Base-by-base conservation (phyloP, 2,329 filamentous ascomycete species). In the Fusarium algeriense region DNA sequence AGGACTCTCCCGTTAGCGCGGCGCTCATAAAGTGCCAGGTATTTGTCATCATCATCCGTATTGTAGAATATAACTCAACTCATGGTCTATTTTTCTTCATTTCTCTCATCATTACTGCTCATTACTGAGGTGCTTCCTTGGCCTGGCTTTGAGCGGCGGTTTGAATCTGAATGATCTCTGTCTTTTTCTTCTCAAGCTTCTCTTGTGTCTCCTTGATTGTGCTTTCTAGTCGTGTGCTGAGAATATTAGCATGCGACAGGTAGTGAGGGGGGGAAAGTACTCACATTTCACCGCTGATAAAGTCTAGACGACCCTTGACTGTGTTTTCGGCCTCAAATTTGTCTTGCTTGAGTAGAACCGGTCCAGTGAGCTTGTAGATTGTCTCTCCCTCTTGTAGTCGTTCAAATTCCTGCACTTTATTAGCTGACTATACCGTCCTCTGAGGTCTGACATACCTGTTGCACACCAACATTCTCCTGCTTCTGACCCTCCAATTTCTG, bases 361-460 rank as follows among this genome's bases (percentile, higher is more conserved):
- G 96, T 0, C 96, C 96, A 49, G 97, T 90, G 44, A 98, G 89
- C 83, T 98, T 99, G 89, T 97, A 99, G 81, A 99, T 97, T 71
- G 90, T 93, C 77, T 97, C 92, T 75, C 92, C 92, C 40, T 95
- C 91, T 75, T 91, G 89, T 64, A 98, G 86, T 58, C 88, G 87
- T 43, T 89, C 86, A 80, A 98, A 98, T 81, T 98, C 95, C 91
- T 96, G 71, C 15, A 37, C 19, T 14, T 41, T 12, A 23, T 79
- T 60, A 79, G 65, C 23, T 23, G 23, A 23, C 23, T 4, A 23
- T 23, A 23, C 23, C 23, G 5, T 23, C 23, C 23, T 23, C 23
- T 23, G 23, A 23, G 23, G 23, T 23, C 23, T 23, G 23, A 23
- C 23, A 23, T 74, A 93, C 93, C 83, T 93, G 92, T 80, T 97